Evolutionary conservation across 108 stramenopile species (phyloP).

Genomic region (Parietichytrium sp.): DNA sequence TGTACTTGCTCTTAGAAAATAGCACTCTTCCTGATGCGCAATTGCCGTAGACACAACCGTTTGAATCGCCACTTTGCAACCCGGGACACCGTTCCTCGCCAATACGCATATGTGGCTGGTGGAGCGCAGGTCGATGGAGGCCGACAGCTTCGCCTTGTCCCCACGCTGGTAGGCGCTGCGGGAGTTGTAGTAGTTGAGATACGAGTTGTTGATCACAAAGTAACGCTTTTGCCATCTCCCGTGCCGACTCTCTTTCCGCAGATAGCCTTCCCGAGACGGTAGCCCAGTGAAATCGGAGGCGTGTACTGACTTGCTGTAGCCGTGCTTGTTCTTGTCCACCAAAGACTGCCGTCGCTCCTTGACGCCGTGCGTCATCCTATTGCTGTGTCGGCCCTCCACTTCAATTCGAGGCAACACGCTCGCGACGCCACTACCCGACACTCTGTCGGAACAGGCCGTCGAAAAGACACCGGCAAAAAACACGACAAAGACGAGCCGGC

Average conservation of each 20-base stretch:
- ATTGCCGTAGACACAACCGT: background rate
- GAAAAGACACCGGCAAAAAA: no score
- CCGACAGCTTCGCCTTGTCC: background rate
- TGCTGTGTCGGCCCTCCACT: no score
- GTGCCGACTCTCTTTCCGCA: slow-evolving; percentile 26
- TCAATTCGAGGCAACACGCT: no score
- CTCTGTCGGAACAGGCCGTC: no score
- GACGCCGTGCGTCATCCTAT: no score
- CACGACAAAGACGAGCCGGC: no score
- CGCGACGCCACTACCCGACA: no score
- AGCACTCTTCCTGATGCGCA: slow-evolving; percentile 12
- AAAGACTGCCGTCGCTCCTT: background rate
- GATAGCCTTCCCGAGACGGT: background rate
- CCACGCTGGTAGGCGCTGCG: background rate
- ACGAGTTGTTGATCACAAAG: slow-evolving; percentile 27
- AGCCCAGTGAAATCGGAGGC: background rate
- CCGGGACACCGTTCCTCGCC: slow-evolving; percentile 23
- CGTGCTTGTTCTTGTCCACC: background rate
- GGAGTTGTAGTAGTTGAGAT: slow-evolving; percentile 34
- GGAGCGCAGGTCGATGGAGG: slow-evolving; percentile 19
- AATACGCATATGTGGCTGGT: slow-evolving; percentile 3
- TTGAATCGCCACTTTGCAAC: slow-evolving; percentile 6
- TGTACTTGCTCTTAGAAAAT: background rate
- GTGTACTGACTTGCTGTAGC: slow-evolving; percentile 22
- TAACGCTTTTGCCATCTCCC: slow-evolving; percentile 2